Evolutionary conservation across 2,329 filamentous ascomycete species (phyloP).

Genomic region (Arthrobotrys entomopaga): DNA sequence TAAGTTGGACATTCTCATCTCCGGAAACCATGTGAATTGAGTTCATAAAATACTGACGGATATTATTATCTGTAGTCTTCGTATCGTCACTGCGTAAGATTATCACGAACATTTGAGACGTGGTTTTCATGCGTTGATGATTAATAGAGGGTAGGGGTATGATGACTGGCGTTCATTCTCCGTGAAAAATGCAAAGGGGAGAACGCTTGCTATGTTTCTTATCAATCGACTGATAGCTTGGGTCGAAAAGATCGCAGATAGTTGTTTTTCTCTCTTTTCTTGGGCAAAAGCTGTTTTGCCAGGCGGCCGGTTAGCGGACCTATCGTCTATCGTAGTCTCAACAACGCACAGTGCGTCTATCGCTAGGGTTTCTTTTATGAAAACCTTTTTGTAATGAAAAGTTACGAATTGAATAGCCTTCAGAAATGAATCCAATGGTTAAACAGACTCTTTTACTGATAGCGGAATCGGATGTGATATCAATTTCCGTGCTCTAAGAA

Average conservation of each 20-base stretch:
- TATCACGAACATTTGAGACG: neutral
- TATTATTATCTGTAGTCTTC: constrained; percentile 34
- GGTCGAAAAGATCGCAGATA: neutral
- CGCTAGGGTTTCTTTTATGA: too few relatives aligned
- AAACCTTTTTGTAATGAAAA: constrained; percentile 40
- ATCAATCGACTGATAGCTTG: neutral
- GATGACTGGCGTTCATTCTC: too few relatives aligned
- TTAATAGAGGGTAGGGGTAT: neutral
- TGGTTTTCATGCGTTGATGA: constrained; percentile 16
- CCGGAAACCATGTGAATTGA: neutral
- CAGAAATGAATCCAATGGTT: constrained; percentile 24
- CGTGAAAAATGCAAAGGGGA: too few relatives aligned
- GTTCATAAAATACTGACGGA: constrained; percentile 10
- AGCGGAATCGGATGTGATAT: too few relatives aligned
- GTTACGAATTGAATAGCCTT: constrained; percentile 5
- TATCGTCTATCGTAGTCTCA: too few relatives aligned
- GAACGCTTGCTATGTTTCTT: too few relatives aligned
- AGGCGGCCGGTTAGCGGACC: constrained; percentile 1
- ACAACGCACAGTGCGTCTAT: too few relatives aligned
- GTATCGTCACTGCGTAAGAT: constrained; percentile 53
- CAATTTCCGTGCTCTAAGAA: too few relatives aligned
- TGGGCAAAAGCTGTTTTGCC: neutral
- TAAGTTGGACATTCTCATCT: constrained; percentile 48
- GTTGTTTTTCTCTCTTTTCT: neutral
- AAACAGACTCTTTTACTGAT: too few relatives aligned